Evolutionary conservation across 1,284 basidiomycete genomes (phyloP), one percentile per base, ranked within the genome.

Genomic region (Quambalaria eucalypti): DNA sequence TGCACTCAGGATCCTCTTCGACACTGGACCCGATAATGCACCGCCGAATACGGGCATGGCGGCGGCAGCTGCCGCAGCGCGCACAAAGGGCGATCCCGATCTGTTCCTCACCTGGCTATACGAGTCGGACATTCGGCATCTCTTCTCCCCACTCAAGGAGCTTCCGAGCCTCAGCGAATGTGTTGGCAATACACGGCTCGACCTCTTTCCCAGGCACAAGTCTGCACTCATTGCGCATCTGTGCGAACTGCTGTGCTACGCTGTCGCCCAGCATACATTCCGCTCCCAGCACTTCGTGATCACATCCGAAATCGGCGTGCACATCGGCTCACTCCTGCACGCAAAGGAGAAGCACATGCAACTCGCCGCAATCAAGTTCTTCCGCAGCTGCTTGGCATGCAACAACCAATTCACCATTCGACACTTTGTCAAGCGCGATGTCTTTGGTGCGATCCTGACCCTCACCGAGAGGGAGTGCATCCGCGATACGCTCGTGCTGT

Each of bases 31-130:
- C 1, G 66, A 69, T n/a, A 59, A 57, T 12, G 65, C 62, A 7
- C 59, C 64, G 1, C 54, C 54, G 16, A 31, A 50, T n/a, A 38
- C 39, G 23, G 19, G 40, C 9, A 29, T 54, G 25, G 40, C 39
- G 9, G 52, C 59, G 12, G 48, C 52, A 6, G 48, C 53, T 16
- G 59, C 59, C 8, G 46, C 57, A 7, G 48, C 47, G 8, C 47
- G 40, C 8, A 42, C 12, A 48, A 39, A 57, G 4, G 49, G 26
- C 25, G 56, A 42, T 14, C 86, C n/a, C 82, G 85, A 52, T 85
- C 85, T 16, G 88, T 98, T 93, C 79, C 79, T 92, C 67, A 86
- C 90, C 30, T 89, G 88, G 77, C 91, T 97, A 76, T 98, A 97
- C 79, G 80, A 83, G 38, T 79, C 82, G 46, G 90, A 86, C 70